Base-by-base conservation (phyloP, 768 basidiomycete species). In the Baorangia bicolor region DNA sequence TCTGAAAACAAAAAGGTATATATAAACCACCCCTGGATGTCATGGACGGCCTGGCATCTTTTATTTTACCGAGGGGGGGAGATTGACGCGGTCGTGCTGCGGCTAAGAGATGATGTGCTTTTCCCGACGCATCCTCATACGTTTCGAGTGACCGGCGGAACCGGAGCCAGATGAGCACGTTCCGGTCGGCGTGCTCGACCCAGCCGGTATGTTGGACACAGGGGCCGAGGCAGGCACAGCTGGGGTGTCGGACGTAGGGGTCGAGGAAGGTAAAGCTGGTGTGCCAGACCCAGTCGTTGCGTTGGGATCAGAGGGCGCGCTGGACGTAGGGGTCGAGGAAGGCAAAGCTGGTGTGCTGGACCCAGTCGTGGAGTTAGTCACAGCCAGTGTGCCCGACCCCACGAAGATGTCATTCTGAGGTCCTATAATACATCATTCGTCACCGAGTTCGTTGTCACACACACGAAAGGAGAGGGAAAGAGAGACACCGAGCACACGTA, bases 361-460 rank as follows among this genome's bases (percentile, higher is more conserved):
- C 11, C 11, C 13, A 12, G 20, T 2, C 10, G n/a, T 7, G 4
- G 39, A 21, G 5, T 5, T 7, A 12, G 20, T 2, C 10, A n/a
- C 37, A 9, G 18, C n/a, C 10, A 21, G 20, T 20, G 14, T 16
- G 18, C 3, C 5, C 21, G 46, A 13, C 0, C 44, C 27, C 38
- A 39, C 55, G 6, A 65, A 65, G 9, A 66, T 65, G 28, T 66
- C 64, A 0, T 25, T 21, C 34, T 65, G 64, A 11, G 61, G 34
- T 23, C 64, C 64, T 64, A 20, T 55, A 23, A 39, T 8, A 21
- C 18, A 11, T 27, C 38, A 20, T 30, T 23, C 13, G 42, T 62
- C 47, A 56, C 7, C 23, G 3, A 46, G 5, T 5, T 16, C 35
- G 21, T 31, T 4, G 25, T 11, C 27, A 30, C 31, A 39, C 18